These are phyloP conservation scores for Sarcodon sp. DNA, from an alignment of 768 basidiomycete species.

Conservation along the genomic window DNA sequence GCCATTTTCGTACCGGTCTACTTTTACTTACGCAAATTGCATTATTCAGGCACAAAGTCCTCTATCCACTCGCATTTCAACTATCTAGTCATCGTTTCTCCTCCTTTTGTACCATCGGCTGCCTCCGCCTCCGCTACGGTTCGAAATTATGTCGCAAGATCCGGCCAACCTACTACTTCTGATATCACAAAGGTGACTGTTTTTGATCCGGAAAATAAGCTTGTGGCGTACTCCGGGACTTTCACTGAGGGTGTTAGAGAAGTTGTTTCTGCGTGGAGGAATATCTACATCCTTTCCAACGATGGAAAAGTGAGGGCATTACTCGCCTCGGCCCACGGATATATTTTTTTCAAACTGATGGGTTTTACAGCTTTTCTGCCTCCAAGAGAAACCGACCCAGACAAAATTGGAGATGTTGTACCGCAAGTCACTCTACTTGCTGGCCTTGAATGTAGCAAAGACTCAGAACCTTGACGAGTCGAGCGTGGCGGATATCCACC, in stretches of 20 bases:
- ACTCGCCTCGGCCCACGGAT: slow-evolving; percentile 1
- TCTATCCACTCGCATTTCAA: slow-evolving; percentile 68
- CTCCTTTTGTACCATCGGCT: slow-evolving; percentile 60
- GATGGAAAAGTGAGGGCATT: slow-evolving; percentile 52
- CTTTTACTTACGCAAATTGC: background rate
- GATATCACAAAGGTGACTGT: slow-evolving; percentile 76
- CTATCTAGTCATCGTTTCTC: slow-evolving; percentile 84
- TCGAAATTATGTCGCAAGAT: slow-evolving; percentile 53
- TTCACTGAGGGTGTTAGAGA: slow-evolving; percentile 78
- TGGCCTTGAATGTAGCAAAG: slow-evolving; percentile 76
- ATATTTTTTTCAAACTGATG: background rate
- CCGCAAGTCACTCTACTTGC: slow-evolving; percentile 58
- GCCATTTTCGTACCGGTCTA: background rate
- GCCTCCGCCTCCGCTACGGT: slow-evolving; percentile 62
- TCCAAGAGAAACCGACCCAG: slow-evolving; percentile 70
- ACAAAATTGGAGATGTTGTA: slow-evolving; percentile 84
- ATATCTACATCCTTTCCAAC: slow-evolving; percentile 66
- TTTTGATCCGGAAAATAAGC: slow-evolving; percentile 87
- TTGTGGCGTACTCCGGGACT: slow-evolving; percentile 72
- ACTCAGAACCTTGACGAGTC: slow-evolving; percentile 62
- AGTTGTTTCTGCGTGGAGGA: slow-evolving; percentile 71
- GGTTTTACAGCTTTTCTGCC: slow-evolving; percentile 37
- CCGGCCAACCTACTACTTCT: slow-evolving; percentile 26
- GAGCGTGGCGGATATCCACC: slow-evolving; percentile 79
- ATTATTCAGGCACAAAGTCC: slow-evolving; percentile 51